Base-by-base conservation (phyloP, 108 stramenopile species). In the Cyclostephanos tholiformis region DNA sequence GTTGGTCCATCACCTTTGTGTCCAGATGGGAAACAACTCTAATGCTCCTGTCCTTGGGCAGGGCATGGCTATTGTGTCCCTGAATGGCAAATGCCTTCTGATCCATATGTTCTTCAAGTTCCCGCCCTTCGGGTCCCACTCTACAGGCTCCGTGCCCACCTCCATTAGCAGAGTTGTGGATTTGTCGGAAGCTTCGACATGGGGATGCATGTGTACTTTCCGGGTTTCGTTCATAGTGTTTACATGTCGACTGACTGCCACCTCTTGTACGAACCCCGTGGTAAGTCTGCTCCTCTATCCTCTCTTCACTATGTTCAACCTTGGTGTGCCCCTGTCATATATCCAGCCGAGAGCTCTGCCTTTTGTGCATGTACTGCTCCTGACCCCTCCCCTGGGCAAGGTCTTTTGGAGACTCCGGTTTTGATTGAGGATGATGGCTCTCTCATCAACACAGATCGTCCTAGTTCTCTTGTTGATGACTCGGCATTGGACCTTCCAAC, bases 81-180 rank as follows among this genome's bases (percentile, higher is more conserved):
- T 66, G 30, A 48, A 48, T 49, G 65, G 49, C 9, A 39, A 66
- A 27, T 8, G 29, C 17, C 17, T 66, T 30, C n/a, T 66, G 65
- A 22, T 48, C 17, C 46, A 17, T 27, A 66, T 29, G 65, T 66
- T 3, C 30, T 48, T 27, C 65, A 66, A 29, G 65, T 66, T 25
- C 65, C 65, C 4, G 43, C 44, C 26, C 48, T 66, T 23, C n/a
- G 48, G 20, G 49, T 49, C 26, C 65, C 65, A 19, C 29, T 66
- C 22, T 66, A 66, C 46, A 66, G 44, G 49, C 65, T 66, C n/a
- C 8, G 65, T 6, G 49, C 65, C 0, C 65, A 66, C 65, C 41
- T 30, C 7, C 44, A 30, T 29, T 0, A 50, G 23, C 41, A 9
- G 1, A 49, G 65, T 10, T 66, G 65, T 30, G 65, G 65, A 2